phyloP scores from a whole-genome alignment of 345 rosid species.

The Moricandia arvensis region DNA sequence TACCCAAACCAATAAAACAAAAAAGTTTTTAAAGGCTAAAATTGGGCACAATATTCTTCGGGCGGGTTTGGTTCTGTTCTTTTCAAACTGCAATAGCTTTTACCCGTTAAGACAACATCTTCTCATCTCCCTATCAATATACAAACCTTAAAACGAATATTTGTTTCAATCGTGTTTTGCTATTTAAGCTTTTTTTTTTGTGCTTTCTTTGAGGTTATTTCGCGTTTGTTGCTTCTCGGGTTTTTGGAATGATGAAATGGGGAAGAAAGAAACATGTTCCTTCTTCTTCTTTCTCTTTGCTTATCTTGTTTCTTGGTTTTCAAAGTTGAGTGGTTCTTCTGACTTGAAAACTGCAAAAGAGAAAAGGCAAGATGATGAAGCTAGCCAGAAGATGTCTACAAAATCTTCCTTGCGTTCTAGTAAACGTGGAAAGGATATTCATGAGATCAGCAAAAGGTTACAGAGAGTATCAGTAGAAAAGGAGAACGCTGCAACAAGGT shows the following conservation, averaged over 20 bases:
- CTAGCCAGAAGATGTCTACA: slow-evolving; percentile 31
- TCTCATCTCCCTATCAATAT: slow-evolving; percentile 27
- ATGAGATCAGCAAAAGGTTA: slow-evolving; percentile 53
- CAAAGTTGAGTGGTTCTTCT: slow-evolving; percentile 55
- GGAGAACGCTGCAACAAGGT: slow-evolving; percentile 39
- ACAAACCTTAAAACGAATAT: not conserved
- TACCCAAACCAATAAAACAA: slow-evolving; percentile 22
- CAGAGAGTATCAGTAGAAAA: slow-evolving; percentile 59
- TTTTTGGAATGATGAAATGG: slow-evolving; percentile 56
- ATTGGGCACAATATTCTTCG: slow-evolving; percentile 40
- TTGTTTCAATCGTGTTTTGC: not conserved
- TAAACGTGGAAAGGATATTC: slow-evolving; percentile 37
- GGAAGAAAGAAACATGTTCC: slow-evolving; percentile 50
- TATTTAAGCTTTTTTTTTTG: not conserved
- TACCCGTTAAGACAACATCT: slow-evolving; percentile 30
- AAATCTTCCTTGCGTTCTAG: slow-evolving; percentile 33
- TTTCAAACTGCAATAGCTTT: slow-evolving; percentile 32
- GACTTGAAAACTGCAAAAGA: slow-evolving; percentile 40
- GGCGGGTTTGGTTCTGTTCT: slow-evolving; percentile 35
- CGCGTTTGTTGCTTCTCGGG: not conserved
- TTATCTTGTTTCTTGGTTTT: slow-evolving; percentile 49
- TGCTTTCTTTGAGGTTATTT: not conserved
- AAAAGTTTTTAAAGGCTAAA: slow-evolving; percentile 14
- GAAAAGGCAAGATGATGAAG: slow-evolving; percentile 36
- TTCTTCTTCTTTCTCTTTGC: slow-evolving; percentile 49